These are phyloP conservation scores for Barnettozyma botsteinii DNA, from an alignment of 805 yeast species.

Conservation along the genomic window DNA sequence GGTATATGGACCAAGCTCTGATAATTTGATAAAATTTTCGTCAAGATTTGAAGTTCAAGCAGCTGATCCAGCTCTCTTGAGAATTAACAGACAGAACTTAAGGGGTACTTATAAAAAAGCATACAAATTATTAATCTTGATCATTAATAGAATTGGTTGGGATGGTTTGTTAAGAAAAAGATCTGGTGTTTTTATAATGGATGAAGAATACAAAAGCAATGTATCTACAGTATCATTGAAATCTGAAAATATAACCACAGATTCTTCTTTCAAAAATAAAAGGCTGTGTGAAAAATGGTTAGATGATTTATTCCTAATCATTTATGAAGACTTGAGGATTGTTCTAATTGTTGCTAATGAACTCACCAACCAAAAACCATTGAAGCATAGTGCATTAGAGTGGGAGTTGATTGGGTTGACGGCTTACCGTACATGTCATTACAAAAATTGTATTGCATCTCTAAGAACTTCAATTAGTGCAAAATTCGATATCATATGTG, in stretches of 20 bases:
- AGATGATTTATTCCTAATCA: slow-evolving; percentile 62
- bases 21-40: slow-evolving; percentile 19
- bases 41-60: slow-evolving; percentile 31
- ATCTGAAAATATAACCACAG: slow-evolving; percentile 4
- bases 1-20: slow-evolving; percentile 24
- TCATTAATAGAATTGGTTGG: slow-evolving; percentile 78
- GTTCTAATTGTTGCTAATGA: slow-evolving; percentile 30
- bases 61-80: slow-evolving; percentile 42
- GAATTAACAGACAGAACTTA: slow-evolving; percentile 45
- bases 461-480: slow-evolving; percentile 48
- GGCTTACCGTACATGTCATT: slow-evolving; percentile 41
- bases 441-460: slow-evolving; percentile 45
- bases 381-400: slow-evolving; percentile 57
- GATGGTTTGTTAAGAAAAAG: slow-evolving; percentile 61
- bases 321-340: slow-evolving; percentile 58
- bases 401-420: slow-evolving; percentile 70
- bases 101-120: slow-evolving; percentile 52
- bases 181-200: slow-evolving; percentile 75
- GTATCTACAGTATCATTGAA: slow-evolving; percentile 21
- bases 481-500: slow-evolving; percentile 58
- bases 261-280: slow-evolving; percentile 29
- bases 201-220: slow-evolving; percentile 49
- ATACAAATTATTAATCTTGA: slow-evolving; percentile 63
- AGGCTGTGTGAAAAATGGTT: slow-evolving; percentile 74
- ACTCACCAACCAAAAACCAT: slow-evolving; percentile 16